Percentiles rank a stretch among this genome's conserved stretches.
These are phyloP conservation scores for Clonostachys solani DNA, from an alignment of 2,329 filamentous ascomycete species.

Conservation along the genomic window DNA sequence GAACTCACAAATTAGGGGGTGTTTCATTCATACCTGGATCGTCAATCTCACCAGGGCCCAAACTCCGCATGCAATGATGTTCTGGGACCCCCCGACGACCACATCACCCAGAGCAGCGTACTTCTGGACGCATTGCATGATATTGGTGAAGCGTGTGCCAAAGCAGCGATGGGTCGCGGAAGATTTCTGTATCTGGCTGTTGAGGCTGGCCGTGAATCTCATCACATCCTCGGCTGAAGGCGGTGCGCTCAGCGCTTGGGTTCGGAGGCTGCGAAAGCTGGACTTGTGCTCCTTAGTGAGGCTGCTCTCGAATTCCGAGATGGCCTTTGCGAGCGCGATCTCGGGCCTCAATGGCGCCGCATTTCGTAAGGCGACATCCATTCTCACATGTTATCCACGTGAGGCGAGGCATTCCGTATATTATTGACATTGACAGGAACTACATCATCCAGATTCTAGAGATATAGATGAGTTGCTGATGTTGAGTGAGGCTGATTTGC, in stretches of 20 bases:
- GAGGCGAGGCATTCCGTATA: too few relatives aligned
- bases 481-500: too few relatives aligned
- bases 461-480: too few relatives aligned
- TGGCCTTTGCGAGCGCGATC: neutral
- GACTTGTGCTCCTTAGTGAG: neutral
- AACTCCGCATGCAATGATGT: constrained; percentile 34
- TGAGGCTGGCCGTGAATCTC: neutral
- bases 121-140: neutral
- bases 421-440: too few relatives aligned
- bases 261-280: neutral
- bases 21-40: constrained; percentile 21
- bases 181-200: neutral
- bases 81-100: constrained; percentile 32
- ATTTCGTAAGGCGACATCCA: neutral
- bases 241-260: neutral
- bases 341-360: neutral
- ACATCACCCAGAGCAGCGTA: constrained; percentile 1
- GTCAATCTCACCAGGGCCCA: constrained; percentile 34
- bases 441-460: too few relatives aligned
- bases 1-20: too few relatives aligned
- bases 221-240: neutral
- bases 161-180: neutral
- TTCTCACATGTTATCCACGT: neutral
- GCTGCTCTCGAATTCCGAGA: neutral
- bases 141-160: neutral